A percentile compares a stretch with the other conserved stretches of the same genome.
Conservation (phyloP, 768 basidiomycete species). For the Pholiota microspora region DNA sequence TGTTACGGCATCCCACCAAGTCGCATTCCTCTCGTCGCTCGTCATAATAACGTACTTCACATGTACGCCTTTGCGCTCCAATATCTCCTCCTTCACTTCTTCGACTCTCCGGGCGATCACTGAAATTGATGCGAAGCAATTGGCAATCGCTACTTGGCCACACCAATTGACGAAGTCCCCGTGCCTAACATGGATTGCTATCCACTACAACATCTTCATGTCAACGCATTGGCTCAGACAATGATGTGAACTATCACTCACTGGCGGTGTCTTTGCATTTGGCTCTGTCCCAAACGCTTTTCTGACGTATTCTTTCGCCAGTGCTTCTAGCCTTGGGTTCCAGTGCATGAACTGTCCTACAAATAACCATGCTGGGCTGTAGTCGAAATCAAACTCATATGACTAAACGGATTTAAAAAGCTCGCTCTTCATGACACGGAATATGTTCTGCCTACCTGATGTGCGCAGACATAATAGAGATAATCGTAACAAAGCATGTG, state of each 20-base stretch:
- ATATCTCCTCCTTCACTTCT: constrained; percentile 51
- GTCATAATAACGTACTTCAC: constrained; percentile 62
- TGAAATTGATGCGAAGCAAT: constrained; percentile 55
- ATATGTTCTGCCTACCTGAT: constrained; percentile 34
- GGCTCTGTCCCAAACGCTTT: constrained; percentile 37
- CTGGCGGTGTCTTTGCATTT: constrained; percentile 43
- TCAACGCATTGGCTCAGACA: no score
- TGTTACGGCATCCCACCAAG: constrained; percentile 58
- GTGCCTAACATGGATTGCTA: constrained; percentile 55
- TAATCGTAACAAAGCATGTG: constrained; percentile 43
- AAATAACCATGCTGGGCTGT: constrained; percentile 56
- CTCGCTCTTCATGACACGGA: neutral
- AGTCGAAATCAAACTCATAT: constrained; percentile 55
- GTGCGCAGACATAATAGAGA: constrained; percentile 46
- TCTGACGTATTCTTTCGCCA: constrained; percentile 46
- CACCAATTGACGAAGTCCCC: constrained; percentile 53
- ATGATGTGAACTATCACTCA: constrained; percentile 24
- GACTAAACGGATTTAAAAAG: constrained; percentile 30
- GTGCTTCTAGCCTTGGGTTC: constrained; percentile 35
- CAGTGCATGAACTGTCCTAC: constrained; percentile 54
- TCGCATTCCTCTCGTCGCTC: constrained; percentile 55
- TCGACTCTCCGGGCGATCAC: constrained; percentile 53
- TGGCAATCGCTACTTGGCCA: constrained; percentile 33
- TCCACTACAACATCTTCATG: constrained; percentile 36
- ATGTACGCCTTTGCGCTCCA: constrained; percentile 39